A percentile compares a stretch with the other conserved stretches of the same genome.
Conservation (phyloP, 2,329 filamentous ascomycete genomes). For the Alternaria sp. region DNA sequence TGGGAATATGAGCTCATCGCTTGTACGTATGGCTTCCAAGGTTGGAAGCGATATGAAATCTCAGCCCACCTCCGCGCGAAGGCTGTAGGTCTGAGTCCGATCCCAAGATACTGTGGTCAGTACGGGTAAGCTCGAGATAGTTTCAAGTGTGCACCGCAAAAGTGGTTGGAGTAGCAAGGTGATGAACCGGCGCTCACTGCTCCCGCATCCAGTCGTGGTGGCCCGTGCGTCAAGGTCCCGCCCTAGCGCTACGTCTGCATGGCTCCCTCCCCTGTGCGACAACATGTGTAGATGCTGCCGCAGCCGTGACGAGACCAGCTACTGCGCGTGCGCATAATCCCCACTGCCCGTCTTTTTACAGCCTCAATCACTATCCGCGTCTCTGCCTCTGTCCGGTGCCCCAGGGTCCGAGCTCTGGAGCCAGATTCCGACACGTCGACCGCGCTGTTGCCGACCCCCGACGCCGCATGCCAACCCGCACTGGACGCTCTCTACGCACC, state of each 20-base stretch:
- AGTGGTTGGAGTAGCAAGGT: background rate
- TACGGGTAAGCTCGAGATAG: background rate
- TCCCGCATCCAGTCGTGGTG: conserved; percentile 7
- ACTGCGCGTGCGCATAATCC: conserved; percentile 5
- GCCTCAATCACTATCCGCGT: background rate
- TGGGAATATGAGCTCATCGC: background rate
- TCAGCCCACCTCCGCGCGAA: background rate
- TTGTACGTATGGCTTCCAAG: background rate
- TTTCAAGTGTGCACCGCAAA: background rate
- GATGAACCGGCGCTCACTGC: background rate
- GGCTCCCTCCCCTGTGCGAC: conserved; percentile 14
- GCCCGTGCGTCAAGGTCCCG: conserved; percentile 14
- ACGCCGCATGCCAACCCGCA: conserved; percentile 38
- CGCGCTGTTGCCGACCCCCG: conserved; percentile 31
- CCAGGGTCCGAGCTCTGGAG: conserved; percentile 29
- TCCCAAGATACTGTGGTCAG: too few relatives aligned
- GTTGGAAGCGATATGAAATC: background rate
- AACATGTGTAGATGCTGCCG: conserved; percentile 12
- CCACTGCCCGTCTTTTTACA: background rate
- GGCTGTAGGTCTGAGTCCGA: background rate
- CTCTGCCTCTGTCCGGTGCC: conserved; percentile 11
- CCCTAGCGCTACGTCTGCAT: conserved; percentile 18
- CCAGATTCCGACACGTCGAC: conserved; percentile 28
- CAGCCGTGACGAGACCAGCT: conserved; percentile 6
- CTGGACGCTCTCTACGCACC: conserved; percentile 27